phyloP scores from a whole-genome alignment of 345 rosid species.

The Euphorbia tirucalli region DNA sequence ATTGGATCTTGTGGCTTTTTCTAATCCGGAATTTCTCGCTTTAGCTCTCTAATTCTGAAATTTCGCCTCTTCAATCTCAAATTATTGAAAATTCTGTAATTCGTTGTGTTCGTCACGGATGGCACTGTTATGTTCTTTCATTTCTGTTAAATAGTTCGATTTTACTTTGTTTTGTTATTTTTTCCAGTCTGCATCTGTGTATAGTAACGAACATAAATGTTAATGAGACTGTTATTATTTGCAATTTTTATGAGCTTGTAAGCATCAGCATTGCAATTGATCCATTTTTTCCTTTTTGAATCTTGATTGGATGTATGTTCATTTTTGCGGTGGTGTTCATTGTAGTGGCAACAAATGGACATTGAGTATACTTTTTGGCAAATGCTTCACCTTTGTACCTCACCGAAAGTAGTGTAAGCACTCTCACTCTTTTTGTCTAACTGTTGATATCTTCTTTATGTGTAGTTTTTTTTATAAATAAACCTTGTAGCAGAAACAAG shows the following conservation, averaged over 20 bases:
- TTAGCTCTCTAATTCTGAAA: background rate
- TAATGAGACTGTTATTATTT: too few species aligned
- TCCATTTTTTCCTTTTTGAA: background rate
- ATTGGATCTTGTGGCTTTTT: background rate
- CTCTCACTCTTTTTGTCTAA: background rate
- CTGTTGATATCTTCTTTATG: background rate
- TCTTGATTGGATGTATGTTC: slow-evolving; percentile 4
- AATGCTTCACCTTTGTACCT: slow-evolving; percentile 96
- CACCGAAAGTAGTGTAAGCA: slow-evolving; percentile 97
- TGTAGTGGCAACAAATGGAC: slow-evolving; percentile 99
- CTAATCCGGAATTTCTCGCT: background rate
- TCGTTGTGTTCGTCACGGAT: background rate
- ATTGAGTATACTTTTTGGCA: slow-evolving; percentile 99
- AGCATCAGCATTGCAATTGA: background rate
- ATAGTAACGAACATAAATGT: too few species aligned
- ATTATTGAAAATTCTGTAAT: background rate
- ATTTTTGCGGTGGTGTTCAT: slow-evolving; percentile 16
- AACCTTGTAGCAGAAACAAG: background rate
- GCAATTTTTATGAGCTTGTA: background rate
- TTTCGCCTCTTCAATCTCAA: background rate
- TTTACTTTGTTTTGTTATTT: background rate
- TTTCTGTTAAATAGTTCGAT: background rate
- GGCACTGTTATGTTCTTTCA: background rate
- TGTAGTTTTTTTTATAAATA: background rate
- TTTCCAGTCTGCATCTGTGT: too few species aligned